Base-by-base conservation (phyloP, 2,329 filamentous ascomycete species). In the Apiospora arundinis region DNA sequence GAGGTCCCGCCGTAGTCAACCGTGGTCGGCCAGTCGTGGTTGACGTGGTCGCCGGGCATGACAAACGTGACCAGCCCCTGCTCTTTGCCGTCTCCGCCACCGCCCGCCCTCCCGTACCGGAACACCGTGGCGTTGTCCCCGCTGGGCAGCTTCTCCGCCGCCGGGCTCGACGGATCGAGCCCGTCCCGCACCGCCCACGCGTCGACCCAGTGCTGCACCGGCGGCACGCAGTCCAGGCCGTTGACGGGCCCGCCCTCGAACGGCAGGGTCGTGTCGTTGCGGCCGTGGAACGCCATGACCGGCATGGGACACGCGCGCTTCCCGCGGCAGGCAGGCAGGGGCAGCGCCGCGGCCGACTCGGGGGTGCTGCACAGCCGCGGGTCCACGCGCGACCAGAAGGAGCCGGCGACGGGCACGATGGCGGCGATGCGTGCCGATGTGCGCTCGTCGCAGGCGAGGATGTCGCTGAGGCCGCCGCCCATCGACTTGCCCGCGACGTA, bases 211-310 rank as follows among this genome's bases (percentile, higher is more conserved):
- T 81, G 77, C 37, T 80, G 76, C 44, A 87, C 83, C 0, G 82
- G 72, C 0, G 85, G 85, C 56, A 85, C 72, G 67, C 79, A 81
- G 0, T 82, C 83, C 56, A 63, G 1, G 3, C 80, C 78, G 2
- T 82, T 80, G 25, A 78, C 78, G 2, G 81, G 81, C 1, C 85
- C 85, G 1, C 75, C 71, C 11, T 11, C n/a, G 72, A 87, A 87
- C 0, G 78, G 74, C 44, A 87, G 85, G 0, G 80, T 83, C 4
- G 73, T 79, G 75, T 88, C 86, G 1, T 73, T 79, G 4, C 79
- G 81, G 12, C 85, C 85, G 74, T 88, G 86, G 48, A 87, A 82
- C 65, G 85, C 85, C 12, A 88, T 75, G 21, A 88, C 80, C 3
- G 65, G 5, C 70, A 67, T 25, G 40, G 65, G 37, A 8, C 65